Evolutionary conservation across 805 yeast species (phyloP), one percentile per base, ranked within the genome.

Genomic region (Saturnispora galanensis): DNA sequence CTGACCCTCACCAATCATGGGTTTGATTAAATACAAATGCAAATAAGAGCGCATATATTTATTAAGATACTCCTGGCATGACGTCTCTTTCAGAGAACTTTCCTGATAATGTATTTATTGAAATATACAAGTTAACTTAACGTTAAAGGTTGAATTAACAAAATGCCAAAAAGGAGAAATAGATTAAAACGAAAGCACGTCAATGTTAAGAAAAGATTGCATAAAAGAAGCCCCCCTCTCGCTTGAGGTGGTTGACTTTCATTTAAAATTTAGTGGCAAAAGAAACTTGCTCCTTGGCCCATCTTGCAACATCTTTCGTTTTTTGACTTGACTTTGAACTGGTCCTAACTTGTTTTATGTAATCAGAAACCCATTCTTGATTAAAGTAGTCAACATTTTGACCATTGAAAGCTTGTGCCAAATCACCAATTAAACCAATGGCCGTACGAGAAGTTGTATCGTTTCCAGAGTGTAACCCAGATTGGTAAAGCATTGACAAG

Each of bases 281-380:
- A 16, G 48, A 39, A 63, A 77, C 85, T 65, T 81, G 95, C 56
- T 84, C 96, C 54, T 93, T 77, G 12, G 98, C 97, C 97, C 97
- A 93, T 66, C 89, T 77, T 8, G 97, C 97, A n/a, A 96, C 85
- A 57, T 84, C 93, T 60, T 77, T 79, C 10, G 97, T 87, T 45
- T 72, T 66, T 54, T 75, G 77, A 31, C 77, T 69, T 58, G 79
- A 84, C 30, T 69, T 54, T 50, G 74, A 70, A 58, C 80, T 81
- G 44, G 76, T 57, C 63, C 93, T 77, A 17, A 89, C 81, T 58
- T 71, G 76, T 60, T 78, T 81, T 59, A 93, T 81, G 58, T 85
- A 76, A 21, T 77, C 81, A 6, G 83, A 67, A 26, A 93, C 78
- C 96, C 96, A 87, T 2, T 72, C 79, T 67, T 81, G 85, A 16